Conservation (phyloP, 495 filamentous ascomycete species). For the Annulohypoxylon stygium region DNA sequence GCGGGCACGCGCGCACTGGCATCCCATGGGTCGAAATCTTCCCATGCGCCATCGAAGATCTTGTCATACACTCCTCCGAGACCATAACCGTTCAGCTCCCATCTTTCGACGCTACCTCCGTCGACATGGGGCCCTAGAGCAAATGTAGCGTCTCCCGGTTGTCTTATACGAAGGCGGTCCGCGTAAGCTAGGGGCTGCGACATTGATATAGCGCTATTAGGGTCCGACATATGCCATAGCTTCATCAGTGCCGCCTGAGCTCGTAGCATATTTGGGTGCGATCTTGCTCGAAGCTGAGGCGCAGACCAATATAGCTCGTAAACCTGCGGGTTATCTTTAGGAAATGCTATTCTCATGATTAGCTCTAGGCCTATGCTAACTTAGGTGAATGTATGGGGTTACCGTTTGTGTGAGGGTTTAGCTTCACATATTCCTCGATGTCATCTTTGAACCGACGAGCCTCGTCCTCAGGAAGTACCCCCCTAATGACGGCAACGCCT, state of each 20-base stretch:
- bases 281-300: constrained; percentile 78
- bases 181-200: constrained; percentile 78
- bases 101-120: constrained; percentile 86
- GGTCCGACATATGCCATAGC: constrained; percentile 75
- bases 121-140: constrained; percentile 89
- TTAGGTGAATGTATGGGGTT: neutral
- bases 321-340: constrained; percentile 73
- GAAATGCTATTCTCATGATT: constrained; percentile 61
- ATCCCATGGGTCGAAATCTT: constrained; percentile 85
- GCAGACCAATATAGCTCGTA: constrained; percentile 92
- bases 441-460: constrained; percentile 70
- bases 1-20: constrained; percentile 75
- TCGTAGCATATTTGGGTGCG: constrained; percentile 76
- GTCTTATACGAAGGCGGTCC: constrained; percentile 84
- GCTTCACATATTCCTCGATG: constrained; percentile 70
- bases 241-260: constrained; percentile 80
- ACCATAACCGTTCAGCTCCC: constrained; percentile 85
- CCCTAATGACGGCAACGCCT: constrained; percentile 73
- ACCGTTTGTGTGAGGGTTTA: constrained; percentile 71
- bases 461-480: constrained; percentile 70
- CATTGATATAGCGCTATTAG: constrained; percentile 69
- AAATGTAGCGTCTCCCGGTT: constrained; percentile 81
- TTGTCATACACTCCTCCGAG: constrained; percentile 75
- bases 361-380: constrained; percentile 29
- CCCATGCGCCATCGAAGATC: constrained; percentile 83